Evolutionary conservation across 2,329 filamentous ascomycete species (phyloP), one percentile per base, ranked within the genome.

Genomic region (Penicillium sp.): DNA sequence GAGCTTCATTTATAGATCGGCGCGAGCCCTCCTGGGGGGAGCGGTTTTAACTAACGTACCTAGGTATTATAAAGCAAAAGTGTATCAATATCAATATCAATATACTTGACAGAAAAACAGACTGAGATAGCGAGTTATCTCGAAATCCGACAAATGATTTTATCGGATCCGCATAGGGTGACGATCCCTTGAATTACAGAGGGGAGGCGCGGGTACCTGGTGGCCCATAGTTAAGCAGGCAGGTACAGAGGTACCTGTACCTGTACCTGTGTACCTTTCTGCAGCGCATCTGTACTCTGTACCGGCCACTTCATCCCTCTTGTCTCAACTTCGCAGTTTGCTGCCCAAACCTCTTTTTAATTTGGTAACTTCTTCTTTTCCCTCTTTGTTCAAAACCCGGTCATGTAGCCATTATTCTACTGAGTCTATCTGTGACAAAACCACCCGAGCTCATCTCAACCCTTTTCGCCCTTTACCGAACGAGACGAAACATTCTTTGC

Each of bases 401-500:
- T 50, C 49, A 59, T 60, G 56, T 60, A 59, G 54, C 47, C 40
- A 47, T 40, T 37, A 25, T 39, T 39, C 43, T 44, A 32, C 37
- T 29, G 49, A 25, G 44, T 41, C 52, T 25, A 49, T 44, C 43
- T 37, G 31, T 35, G 37, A 46, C 28, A 40, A 27, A 18, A 28
- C 44, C 32, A 46, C 39, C 41, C 29, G 31, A 35, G 32, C 32
- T 43, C 41, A 52, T 54, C 13, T 43, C 24, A 23, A 18, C 39
- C 49, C 47, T 56, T 44, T 55, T 52, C 32, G 52, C 35, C 39
- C 37, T 50, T 50, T 55, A 49, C 55, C 57, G 37, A 56, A 43
- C 50, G 29, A 55, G 39, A 56, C 57, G 49, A 57, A 59, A 57
- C 59, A 59, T 60, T 60, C 61, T 44, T 57, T 40, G 45, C 46